These are phyloP conservation scores for Kodamaea neixiangensis DNA, from an alignment of 805 yeast species.

Conservation along the genomic window DNA sequence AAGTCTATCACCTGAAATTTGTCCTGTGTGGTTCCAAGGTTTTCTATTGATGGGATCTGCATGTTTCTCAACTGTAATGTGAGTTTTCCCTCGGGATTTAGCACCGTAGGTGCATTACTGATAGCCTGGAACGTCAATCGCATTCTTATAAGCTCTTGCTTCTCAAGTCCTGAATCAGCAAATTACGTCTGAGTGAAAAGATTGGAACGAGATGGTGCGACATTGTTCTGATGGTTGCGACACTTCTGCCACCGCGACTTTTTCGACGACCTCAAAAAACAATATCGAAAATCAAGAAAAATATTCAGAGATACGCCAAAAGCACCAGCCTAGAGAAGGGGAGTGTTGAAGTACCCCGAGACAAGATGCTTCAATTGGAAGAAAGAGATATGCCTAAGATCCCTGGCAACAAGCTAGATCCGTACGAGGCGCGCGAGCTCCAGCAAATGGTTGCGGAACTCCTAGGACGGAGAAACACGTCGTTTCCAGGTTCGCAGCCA, in stretches of 20 bases:
- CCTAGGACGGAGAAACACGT: slow-evolving; percentile 52
- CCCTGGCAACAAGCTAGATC: slow-evolving; percentile 82
- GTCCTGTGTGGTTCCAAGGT: slow-evolving; percentile 32
- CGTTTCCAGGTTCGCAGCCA: slow-evolving; percentile 95
- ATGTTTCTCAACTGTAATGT: slow-evolving; percentile 37
- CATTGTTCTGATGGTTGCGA: background rate
- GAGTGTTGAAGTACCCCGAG: background rate
- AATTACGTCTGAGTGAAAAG: background rate
- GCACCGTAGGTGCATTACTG: slow-evolving; percentile 30
- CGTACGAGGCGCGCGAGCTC: slow-evolving; percentile 66
- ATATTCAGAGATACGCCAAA: background rate
- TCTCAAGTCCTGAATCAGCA: background rate
- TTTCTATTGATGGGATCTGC: slow-evolving; percentile 37
- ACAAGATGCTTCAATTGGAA: slow-evolving; percentile 36
- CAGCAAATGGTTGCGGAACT: slow-evolving; percentile 67
- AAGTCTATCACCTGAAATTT: slow-evolving; percentile 63
- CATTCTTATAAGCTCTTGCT: slow-evolving; percentile 21
- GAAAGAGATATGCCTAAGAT: slow-evolving; percentile 72
- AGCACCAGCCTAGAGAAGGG: background rate
- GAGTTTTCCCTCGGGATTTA: slow-evolving; percentile 37
- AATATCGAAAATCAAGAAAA: background rate
- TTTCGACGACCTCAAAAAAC: slow-evolving; percentile 4
- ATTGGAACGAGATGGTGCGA: slow-evolving; percentile 3
- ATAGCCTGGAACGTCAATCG: slow-evolving; percentile 36
- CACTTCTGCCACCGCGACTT: slow-evolving; percentile 1